Evolutionary conservation across 768 basidiomycete genomes (phyloP).

Genomic region (Hericium alpestre): DNA sequence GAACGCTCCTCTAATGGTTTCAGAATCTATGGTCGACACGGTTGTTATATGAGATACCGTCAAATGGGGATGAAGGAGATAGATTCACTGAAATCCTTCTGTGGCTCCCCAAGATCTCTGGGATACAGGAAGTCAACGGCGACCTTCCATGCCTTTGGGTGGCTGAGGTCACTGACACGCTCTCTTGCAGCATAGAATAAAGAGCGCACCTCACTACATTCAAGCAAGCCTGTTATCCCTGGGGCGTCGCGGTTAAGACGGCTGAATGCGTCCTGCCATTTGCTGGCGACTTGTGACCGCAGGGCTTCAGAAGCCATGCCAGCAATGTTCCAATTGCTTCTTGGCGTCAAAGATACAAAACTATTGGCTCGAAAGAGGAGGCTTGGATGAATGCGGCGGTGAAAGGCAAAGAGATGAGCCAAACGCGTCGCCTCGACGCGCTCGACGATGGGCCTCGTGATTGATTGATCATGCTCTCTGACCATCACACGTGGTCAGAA

Average conservation of each 20-base stretch:
- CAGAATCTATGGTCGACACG: conserved; percentile 28
- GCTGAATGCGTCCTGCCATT: conserved; percentile 65
- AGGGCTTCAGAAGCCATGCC: conserved; percentile 51
- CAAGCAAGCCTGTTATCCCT: conserved; percentile 55
- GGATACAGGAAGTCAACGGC: conserved; percentile 45
- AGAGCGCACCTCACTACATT: conserved; percentile 41
- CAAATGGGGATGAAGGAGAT: neutral
- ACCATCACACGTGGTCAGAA: too few species aligned
- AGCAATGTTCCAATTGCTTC: too few species aligned
- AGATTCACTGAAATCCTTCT: conserved; percentile 21
- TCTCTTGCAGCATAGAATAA: neutral
- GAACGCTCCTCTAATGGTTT: conserved; percentile 44
- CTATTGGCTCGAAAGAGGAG: neutral
- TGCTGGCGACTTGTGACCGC: conserved; percentile 53
- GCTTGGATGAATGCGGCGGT: neutral
- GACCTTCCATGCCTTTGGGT: conserved; percentile 41
- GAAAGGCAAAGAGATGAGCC: too few species aligned
- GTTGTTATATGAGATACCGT: neutral
- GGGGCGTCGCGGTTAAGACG: conserved; percentile 47
- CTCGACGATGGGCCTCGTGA: too few species aligned
- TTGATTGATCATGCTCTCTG: too few species aligned
- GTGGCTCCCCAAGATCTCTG: conserved; percentile 32
- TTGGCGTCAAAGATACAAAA: too few species aligned
- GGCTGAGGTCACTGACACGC: neutral
- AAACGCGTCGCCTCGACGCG: too few species aligned